These are phyloP conservation scores for Phanerodontia chrysosporium DNA, from an alignment of 768 basidiomycete species.

Conservation along the genomic window DNA sequence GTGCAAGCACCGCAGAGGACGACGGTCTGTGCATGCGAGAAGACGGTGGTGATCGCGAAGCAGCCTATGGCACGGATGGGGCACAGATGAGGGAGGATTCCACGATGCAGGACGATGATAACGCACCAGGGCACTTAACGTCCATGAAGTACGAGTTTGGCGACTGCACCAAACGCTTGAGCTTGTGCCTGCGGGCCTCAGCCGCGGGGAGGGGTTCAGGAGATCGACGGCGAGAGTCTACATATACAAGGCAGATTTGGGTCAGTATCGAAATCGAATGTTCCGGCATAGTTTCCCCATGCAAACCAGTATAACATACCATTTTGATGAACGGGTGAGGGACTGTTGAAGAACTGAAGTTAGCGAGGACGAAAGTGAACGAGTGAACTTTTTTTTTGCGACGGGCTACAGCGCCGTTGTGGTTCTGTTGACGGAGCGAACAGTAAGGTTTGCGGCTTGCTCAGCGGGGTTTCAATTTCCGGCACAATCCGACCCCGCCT, in stretches of 20 bases:
- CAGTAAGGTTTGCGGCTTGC: slow-evolving; percentile 14
- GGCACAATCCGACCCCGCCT: not conserved
- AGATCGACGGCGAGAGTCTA: slow-evolving; percentile 97
- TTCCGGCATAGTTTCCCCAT: slow-evolving; percentile 12
- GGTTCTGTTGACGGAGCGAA: slow-evolving; percentile 4
- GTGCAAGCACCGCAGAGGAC: slow-evolving; percentile 92
- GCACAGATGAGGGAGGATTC: not conserved
- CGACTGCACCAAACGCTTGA: slow-evolving; percentile 97
- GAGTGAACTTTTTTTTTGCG: slow-evolving; percentile 21
- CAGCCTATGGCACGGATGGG: slow-evolving; percentile 55
- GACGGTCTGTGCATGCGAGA: slow-evolving; percentile 98
- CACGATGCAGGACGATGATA: not conserved
- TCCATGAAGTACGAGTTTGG: slow-evolving; percentile 99
- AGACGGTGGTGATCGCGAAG: slow-evolving; percentile 94
- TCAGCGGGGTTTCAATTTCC: slow-evolving; percentile 8
- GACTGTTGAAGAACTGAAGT: slow-evolving; percentile 15
- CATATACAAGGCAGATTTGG: not conserved
- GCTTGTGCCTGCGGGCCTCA: slow-evolving; percentile 92
- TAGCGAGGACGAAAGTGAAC: slow-evolving; percentile 16
- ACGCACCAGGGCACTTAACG: slow-evolving; percentile 93
- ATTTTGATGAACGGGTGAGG: slow-evolving; percentile 19
- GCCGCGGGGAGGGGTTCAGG: slow-evolving; percentile 89
- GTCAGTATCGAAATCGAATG: not conserved
- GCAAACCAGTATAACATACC: slow-evolving; percentile 14
- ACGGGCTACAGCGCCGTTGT: slow-evolving; percentile 16